Conservation (phyloP, 2,329 filamentous ascomycete species). For the Neophaeococcomyces aloes region DNA sequence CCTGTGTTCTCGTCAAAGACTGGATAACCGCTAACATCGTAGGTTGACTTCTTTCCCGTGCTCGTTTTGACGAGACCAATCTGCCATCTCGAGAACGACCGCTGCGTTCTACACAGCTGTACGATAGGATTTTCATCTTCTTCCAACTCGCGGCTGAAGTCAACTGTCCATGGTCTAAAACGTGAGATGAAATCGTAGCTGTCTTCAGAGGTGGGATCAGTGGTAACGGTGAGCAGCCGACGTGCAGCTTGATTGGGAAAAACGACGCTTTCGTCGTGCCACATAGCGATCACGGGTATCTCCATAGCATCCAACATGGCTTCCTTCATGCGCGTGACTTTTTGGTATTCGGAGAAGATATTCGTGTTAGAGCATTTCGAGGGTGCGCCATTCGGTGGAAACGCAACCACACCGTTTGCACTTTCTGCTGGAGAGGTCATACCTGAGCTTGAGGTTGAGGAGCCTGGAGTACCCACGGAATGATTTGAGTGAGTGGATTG, state of each 20-base stretch:
- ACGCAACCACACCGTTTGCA: slow-evolving; percentile 46
- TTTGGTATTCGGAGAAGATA: slow-evolving; percentile 58
- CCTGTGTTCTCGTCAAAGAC: slow-evolving; percentile 56
- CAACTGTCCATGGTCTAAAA: slow-evolving; percentile 55
- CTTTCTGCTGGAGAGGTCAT: slow-evolving; percentile 41
- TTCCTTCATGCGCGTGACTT: slow-evolving; percentile 65
- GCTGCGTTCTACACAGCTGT: slow-evolving; percentile 50
- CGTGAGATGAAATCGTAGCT: slow-evolving; percentile 48
- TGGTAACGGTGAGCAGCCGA: slow-evolving; percentile 38
- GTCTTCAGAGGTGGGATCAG: slow-evolving; percentile 33
- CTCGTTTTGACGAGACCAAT: slow-evolving; percentile 53
- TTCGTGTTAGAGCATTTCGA: slow-evolving; percentile 44
- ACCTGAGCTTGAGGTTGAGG: slow-evolving; percentile 29
- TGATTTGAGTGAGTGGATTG: slow-evolving; percentile 18
- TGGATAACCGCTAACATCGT: slow-evolving; percentile 57
- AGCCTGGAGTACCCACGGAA: slow-evolving; percentile 12
- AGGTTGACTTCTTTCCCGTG: slow-evolving; percentile 46
- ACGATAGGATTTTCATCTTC: slow-evolving; percentile 57
- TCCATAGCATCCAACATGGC: slow-evolving; percentile 64
- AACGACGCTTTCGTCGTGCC: slow-evolving; percentile 65
- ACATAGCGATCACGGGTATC: slow-evolving; percentile 67
- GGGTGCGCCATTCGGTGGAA: slow-evolving; percentile 58
- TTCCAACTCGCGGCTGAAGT: slow-evolving; percentile 51
- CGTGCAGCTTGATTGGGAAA: slow-evolving; percentile 60
- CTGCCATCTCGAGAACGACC: slow-evolving; percentile 48